These are phyloP conservation scores for Cyberlindnera mississippiensis DNA, from an alignment of 805 yeast species.

Conservation along the genomic window DNA sequence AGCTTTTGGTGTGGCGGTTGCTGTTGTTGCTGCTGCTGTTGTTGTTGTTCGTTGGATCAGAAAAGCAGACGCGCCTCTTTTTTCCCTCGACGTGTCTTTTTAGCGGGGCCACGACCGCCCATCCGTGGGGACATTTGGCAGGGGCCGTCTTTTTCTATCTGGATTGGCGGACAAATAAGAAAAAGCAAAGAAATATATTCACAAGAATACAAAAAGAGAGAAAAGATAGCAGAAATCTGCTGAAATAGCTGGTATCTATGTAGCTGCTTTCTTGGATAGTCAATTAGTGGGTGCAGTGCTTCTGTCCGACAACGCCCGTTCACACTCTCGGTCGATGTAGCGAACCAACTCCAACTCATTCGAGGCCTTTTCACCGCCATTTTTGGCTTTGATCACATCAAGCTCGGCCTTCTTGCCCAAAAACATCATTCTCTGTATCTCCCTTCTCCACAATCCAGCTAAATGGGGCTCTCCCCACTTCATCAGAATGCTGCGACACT, in stretches of 20 bases:
- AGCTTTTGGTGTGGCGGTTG: neutral
- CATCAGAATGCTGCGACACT: constrained; percentile 24
- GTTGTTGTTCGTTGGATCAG: constrained; percentile 1
- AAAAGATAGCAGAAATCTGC: too few species aligned
- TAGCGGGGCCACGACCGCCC: neutral
- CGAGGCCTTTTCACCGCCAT: neutral
- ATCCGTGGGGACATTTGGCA: neutral
- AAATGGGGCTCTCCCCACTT: constrained; percentile 8
- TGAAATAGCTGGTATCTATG: too few species aligned
- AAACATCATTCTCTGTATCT: constrained; percentile 54
- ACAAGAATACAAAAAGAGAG: too few species aligned
- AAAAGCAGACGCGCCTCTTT: constrained; percentile 7
- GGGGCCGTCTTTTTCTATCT: neutral
- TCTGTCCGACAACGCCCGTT: neutral
- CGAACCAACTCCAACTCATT: constrained; percentile 1
- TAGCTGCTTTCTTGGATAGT: too few species aligned
- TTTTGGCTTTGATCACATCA: constrained; percentile 33
- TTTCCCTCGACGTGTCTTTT: constrained; percentile 10
- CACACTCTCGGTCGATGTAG: constrained; percentile 5
- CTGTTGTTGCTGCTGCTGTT: neutral
- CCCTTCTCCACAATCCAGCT: constrained; percentile 30
- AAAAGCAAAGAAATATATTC: too few species aligned
- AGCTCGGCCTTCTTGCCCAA: constrained; percentile 59
- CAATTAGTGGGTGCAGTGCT: too few species aligned
- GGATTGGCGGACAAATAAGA: too few species aligned